Percentiles rank a stretch among this genome's conserved stretches.
Conservation (phyloP, 192 early-diverging fungal genomes). For the Podochytrium sp. region DNA sequence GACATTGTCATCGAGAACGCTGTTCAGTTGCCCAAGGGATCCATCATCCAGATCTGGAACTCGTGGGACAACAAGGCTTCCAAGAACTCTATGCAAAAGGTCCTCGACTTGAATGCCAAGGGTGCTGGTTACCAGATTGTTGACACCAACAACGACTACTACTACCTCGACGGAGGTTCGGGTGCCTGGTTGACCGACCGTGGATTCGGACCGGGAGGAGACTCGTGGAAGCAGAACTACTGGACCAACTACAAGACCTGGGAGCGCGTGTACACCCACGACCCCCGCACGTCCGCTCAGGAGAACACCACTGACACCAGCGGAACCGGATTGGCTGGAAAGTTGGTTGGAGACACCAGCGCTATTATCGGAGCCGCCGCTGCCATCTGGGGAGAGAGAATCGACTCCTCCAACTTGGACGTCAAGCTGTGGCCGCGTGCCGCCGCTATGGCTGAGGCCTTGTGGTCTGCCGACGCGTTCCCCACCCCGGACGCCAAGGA, state of each 20-base stretch:
- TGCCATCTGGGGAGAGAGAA: conserved; percentile 24
- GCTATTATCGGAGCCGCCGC: conserved; percentile 12
- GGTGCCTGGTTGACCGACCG: conserved; percentile 18
- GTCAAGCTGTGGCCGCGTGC: conserved; percentile 32
- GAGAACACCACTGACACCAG: background rate
- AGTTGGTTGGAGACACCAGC: background rate
- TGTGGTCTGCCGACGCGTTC: conserved; percentile 16
- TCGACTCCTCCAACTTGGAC: conserved; percentile 23
- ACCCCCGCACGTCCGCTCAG: background rate
- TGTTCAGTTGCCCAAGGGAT: background rate
- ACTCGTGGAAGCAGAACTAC: conserved; percentile 13
- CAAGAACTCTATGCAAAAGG: conserved; percentile 5
- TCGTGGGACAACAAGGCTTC: background rate
- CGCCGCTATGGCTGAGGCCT: conserved; percentile 20
- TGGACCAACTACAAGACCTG: conserved; percentile 19
- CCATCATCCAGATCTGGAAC: conserved; percentile 27
- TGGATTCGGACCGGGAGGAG: background rate
- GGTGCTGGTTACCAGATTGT: conserved; percentile 25
- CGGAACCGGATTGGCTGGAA: background rate
- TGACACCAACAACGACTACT: conserved; percentile 11
- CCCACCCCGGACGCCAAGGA: conserved; percentile 6
- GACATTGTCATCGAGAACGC: conserved; percentile 17
- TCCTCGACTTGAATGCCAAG: background rate
- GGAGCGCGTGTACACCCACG: conserved; percentile 26
- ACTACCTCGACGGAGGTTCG: conserved; percentile 30